Percentiles rank a stretch among this genome's conserved stretches.
phyloP scores from a whole-genome alignment of 2,329 filamentous ascomycete species.

The Emmonsiellopsis sp. region DNA sequence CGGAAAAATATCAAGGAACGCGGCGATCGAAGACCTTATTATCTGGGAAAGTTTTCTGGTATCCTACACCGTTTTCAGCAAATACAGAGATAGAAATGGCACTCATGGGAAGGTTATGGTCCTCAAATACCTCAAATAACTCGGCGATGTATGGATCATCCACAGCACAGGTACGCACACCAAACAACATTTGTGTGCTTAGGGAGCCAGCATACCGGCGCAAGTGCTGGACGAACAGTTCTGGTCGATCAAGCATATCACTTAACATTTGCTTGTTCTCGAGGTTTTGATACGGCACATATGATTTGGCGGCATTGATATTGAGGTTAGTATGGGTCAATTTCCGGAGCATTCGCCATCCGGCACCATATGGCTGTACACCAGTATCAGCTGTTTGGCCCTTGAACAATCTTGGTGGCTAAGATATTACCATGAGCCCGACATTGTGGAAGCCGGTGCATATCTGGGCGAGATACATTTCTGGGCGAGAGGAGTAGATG shows the following conservation, averaged over 20 bases:
- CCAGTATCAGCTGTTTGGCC: not conserved
- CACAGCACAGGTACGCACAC: constrained; percentile 34
- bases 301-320: constrained; percentile 37
- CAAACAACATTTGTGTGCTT: constrained; percentile 44
- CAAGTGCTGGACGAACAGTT: constrained; percentile 36
- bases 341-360: constrained; percentile 23
- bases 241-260: constrained; percentile 38
- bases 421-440: constrained; percentile 23
- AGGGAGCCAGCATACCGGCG: constrained; percentile 42
- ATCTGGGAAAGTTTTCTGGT: constrained; percentile 7
- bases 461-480: constrained; percentile 38
- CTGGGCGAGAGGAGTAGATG: constrained; percentile 42
- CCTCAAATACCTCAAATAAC: constrained; percentile 26
- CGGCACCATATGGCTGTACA: constrained; percentile 18
- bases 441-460: constrained; percentile 19
- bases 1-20: constrained; percentile 12
- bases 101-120: no score
- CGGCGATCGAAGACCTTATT: constrained; percentile 9
- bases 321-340: constrained; percentile 41
- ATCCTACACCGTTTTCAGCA: no score
- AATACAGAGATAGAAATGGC: no score
- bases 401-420: not conserved
- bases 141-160: constrained; percentile 36
- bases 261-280: constrained; percentile 46
- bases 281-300: constrained; percentile 48